These are phyloP conservation scores for Collybia nuda DNA, from an alignment of 768 basidiomycete species.

Conservation along the genomic window DNA sequence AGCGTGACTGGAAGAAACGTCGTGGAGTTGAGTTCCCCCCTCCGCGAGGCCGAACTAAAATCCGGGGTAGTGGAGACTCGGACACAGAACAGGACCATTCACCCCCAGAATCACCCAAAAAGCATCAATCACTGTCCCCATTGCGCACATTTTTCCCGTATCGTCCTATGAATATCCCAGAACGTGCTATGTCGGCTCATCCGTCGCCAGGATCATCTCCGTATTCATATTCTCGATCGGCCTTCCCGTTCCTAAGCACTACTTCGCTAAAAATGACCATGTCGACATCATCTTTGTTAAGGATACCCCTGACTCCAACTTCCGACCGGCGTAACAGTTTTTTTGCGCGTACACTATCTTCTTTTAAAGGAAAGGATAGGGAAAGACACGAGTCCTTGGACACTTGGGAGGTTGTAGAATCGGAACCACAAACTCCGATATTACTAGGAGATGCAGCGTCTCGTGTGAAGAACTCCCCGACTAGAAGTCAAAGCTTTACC, in stretches of 20 bases:
- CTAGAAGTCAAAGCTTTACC: slow-evolving; percentile 25
- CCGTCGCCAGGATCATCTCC: slow-evolving; percentile 38
- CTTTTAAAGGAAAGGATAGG: slow-evolving; percentile 41
- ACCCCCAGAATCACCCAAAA: slow-evolving; percentile 20
- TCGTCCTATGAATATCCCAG: slow-evolving; percentile 29
- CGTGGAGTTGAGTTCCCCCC: slow-evolving; percentile 32
- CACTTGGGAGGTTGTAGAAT: slow-evolving; percentile 46
- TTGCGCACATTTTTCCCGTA: slow-evolving; percentile 46
- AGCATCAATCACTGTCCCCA: slow-evolving; percentile 44
- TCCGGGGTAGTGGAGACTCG: slow-evolving; percentile 28
- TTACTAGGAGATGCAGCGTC: too few relatives aligned
- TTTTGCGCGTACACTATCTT: slow-evolving; percentile 33
- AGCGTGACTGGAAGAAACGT: slow-evolving; percentile 28
- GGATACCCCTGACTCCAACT: slow-evolving; percentile 11
- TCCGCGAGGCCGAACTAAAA: slow-evolving; percentile 26
- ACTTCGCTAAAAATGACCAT: slow-evolving; percentile 37
- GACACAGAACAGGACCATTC: slow-evolving; percentile 26
- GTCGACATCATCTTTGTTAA: slow-evolving; percentile 33
- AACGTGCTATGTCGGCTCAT: slow-evolving; percentile 41
- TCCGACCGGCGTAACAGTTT: slow-evolving; percentile 30
- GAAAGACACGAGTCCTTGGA: slow-evolving; percentile 33
- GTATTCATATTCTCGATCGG: slow-evolving; percentile 30
- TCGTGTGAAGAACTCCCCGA: slow-evolving; percentile 18
- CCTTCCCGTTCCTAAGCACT: slow-evolving; percentile 43
- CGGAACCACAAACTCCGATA: slow-evolving; percentile 9